Base-by-base conservation (phyloP, 352 stramenopile species). In the Globisporangium perplexum region DNA sequence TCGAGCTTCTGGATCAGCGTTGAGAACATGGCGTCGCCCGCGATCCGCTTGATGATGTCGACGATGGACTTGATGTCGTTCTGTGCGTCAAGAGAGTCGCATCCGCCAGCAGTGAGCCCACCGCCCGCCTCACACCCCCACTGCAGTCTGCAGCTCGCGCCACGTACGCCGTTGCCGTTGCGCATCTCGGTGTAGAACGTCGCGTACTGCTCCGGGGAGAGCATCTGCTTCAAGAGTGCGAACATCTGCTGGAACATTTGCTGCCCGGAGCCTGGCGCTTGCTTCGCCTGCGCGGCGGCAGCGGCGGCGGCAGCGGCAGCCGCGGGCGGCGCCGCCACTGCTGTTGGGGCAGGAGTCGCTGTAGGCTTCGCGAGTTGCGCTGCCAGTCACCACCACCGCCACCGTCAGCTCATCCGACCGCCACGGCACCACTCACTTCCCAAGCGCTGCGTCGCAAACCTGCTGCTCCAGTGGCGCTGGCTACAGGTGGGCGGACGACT, bases 211-310 rank as follows among this genome's bases (percentile, higher is more conserved):
- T 92, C 78, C n/a, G 82, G 71, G 2, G 82, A 79, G 43, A 92
- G 69, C 78, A 90, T 90, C 58, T 92, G 78, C 65, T 88, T 87
- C 39, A 92, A 49, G 35, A 92, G 59, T 30, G 78, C 82, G 51
- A 92, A 92, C 82, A 90, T 92, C 68, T 92, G 78, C 73, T 90
- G 76, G 51, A 92, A 90, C 77, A 88, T 89, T 70, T 92, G 77
- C 60, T 92, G 78, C 0, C 82, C 81, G 7, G 77, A 88, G 12
- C 75, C 81, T 1, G 72, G 52, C 18, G 74, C 36, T 48, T 83
- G 71, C 46, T 86, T 83, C 18, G 59, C 58, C 35, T 62, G 58
- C 5, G 62, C 38, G 1, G 48, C 50, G 6, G 41, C 17, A 15
- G 48, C 45, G 12, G 42, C 23, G 3, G 31, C 11, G 28, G 24